These are phyloP conservation scores for Dendrocalamus sinicus DNA, from an alignment of 176 grass and related monocot genomes.

Conservation along the genomic window DNA sequence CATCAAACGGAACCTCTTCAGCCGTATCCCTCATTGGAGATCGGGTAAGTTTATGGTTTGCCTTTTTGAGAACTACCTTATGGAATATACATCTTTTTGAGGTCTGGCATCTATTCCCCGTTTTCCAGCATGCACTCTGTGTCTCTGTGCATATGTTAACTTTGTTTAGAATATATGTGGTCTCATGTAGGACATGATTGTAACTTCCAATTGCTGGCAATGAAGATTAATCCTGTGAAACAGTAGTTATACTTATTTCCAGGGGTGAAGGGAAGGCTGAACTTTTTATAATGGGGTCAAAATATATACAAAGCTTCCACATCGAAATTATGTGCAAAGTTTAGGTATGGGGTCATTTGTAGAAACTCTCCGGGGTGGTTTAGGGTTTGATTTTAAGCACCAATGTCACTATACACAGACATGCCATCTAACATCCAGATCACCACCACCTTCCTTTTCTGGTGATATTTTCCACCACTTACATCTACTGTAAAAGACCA, in stretches of 20 bases:
- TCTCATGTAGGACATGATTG: background rate
- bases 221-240: background rate
- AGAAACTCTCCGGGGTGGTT: background rate
- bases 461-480: background rate
- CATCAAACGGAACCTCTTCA: conserved; percentile 86
- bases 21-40: conserved; percentile 61
- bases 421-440: background rate
- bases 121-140: background rate
- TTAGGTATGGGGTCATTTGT: background rate
- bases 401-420: background rate
- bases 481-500: background rate
- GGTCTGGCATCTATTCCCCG: background rate
- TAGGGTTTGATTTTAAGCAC: background rate
- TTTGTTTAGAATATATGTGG: background rate
- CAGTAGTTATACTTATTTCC: background rate
- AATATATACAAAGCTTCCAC: background rate
- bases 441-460: background rate
- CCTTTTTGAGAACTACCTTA: conserved; percentile 20
- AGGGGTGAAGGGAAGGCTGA: background rate
- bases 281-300: background rate
- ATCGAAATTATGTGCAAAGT: background rate
- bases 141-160: background rate
- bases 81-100: background rate
- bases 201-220: background rate
- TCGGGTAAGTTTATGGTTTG: conserved; percentile 42